phyloP scores from a whole-genome alignment of 2,329 filamentous ascomycete species.

The Colletotrichum euphorbiae region DNA sequence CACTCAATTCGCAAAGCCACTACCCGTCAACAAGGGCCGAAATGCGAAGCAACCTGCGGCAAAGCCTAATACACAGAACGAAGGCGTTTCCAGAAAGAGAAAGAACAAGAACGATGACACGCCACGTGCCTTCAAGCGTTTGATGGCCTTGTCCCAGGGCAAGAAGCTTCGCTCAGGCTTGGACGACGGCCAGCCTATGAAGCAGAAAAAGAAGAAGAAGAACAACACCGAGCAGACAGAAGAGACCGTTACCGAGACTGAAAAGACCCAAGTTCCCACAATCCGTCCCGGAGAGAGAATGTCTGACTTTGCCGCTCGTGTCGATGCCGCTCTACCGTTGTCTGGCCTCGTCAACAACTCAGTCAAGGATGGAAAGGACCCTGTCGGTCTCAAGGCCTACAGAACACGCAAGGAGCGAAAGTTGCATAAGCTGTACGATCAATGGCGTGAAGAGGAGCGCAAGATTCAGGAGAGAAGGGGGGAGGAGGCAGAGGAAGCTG shows the following conservation, averaged over 20 bases:
- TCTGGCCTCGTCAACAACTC: slow-evolving; percentile 75
- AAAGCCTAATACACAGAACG: slow-evolving; percentile 44
- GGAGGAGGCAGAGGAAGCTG: slow-evolving; percentile 73
- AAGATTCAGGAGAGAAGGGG: slow-evolving; percentile 73
- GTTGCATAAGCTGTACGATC: slow-evolving; percentile 83
- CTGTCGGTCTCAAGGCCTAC: slow-evolving; percentile 73
- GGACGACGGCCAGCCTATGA: slow-evolving; percentile 70
- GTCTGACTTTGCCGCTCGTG: slow-evolving; percentile 82
- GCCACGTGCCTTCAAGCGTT: slow-evolving; percentile 85
- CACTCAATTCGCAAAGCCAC: slow-evolving; percentile 60
- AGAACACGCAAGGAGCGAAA: slow-evolving; percentile 87
- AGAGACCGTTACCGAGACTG: slow-evolving; percentile 35
- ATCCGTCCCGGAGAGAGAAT: slow-evolving; percentile 88
- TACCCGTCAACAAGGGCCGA: slow-evolving; percentile 55
- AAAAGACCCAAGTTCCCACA: slow-evolving; percentile 62
- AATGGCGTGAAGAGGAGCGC: slow-evolving; percentile 77
- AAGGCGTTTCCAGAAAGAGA: slow-evolving; percentile 54
- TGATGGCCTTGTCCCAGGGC: slow-evolving; percentile 81
- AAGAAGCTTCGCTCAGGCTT: slow-evolving; percentile 72
- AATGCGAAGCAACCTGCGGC: slow-evolving; percentile 17
- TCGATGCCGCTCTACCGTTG: slow-evolving; percentile 86
- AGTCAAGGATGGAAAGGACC: slow-evolving; percentile 70
- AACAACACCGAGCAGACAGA: slow-evolving; percentile 43
- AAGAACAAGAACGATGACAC: slow-evolving; percentile 76
- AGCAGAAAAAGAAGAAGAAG: slow-evolving; percentile 45